Evolutionary conservation across 2,329 filamentous ascomycete genomes (phyloP).

Genomic region (Cordyceps pruinosa): DNA sequence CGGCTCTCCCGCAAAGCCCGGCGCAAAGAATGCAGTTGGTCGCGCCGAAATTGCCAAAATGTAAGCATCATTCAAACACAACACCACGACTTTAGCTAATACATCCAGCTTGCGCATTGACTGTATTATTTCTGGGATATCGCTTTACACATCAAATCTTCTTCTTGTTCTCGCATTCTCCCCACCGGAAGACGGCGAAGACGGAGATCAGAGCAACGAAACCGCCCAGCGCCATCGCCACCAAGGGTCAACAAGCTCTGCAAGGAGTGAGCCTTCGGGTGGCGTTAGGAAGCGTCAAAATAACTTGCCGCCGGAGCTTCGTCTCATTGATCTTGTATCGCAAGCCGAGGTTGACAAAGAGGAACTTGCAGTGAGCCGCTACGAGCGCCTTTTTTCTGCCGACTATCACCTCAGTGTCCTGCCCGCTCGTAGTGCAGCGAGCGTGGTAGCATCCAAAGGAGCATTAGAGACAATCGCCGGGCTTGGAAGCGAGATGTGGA

Average conservation of each 20-base stretch:
- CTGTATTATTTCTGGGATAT: conserved; percentile 95
- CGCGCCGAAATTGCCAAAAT: conserved; percentile 88
- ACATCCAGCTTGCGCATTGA: conserved; percentile 76
- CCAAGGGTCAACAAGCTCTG: conserved; percentile 37
- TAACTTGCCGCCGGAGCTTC: conserved; percentile 78
- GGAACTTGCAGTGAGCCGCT: conserved; percentile 76
- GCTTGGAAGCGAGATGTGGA: conserved; percentile 74
- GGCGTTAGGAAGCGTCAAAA: conserved; percentile 67
- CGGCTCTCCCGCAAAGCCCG: conserved; percentile 35
- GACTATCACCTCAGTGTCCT: conserved; percentile 89
- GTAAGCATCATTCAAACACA: conserved; percentile 42
- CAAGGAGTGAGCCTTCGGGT: conserved; percentile 52
- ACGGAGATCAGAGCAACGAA: conserved; percentile 23
- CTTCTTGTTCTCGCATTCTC: conserved; percentile 89
- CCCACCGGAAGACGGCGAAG: conserved; percentile 54
- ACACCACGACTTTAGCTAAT: conserved; percentile 21
- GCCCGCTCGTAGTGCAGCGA: conserved; percentile 63
- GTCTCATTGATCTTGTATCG: conserved; percentile 81
- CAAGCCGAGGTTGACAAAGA: conserved; percentile 86
- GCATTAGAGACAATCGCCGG: conserved; percentile 70
- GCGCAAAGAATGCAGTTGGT: conserved; percentile 43
- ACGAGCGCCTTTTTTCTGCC: conserved; percentile 74
- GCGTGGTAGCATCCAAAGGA: conserved; percentile 59
- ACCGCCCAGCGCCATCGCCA: conserved; percentile 32
- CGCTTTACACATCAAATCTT: conserved; percentile 87